Percentiles rank a stretch among this genome's conserved stretches.
phyloP scores from a whole-genome alignment of 2,329 filamentous ascomycete species.

The Colletotrichum liriopes region DNA sequence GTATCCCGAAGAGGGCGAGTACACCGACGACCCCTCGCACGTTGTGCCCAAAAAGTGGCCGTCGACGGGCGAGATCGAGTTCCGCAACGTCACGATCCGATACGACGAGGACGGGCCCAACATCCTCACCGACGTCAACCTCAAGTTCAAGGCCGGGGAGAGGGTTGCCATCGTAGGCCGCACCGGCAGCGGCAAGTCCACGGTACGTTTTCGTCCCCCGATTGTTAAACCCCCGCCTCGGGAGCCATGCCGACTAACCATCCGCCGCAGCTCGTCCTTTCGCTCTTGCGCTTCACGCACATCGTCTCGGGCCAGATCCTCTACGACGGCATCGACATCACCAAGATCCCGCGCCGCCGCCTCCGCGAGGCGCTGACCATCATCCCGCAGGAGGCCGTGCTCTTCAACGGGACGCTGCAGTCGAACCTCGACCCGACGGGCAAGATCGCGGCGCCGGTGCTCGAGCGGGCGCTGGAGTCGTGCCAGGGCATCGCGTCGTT shows the following conservation, averaged over 20 bases:
- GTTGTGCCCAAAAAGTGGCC: constrained; percentile 63
- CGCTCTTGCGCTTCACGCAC: constrained; percentile 69
- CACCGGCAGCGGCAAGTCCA: constrained; percentile 88
- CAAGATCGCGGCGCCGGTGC: constrained; percentile 65
- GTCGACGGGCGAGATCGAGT: constrained; percentile 63
- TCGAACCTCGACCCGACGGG: constrained; percentile 77
- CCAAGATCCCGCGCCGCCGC: constrained; percentile 63
- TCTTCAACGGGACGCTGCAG: constrained; percentile 68
- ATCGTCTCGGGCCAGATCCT: constrained; percentile 67
- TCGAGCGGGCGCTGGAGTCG: constrained; percentile 73
- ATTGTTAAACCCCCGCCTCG: too few species aligned
- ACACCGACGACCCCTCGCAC: constrained; percentile 56
- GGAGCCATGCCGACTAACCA: background rate
- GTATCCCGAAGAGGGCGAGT: constrained; percentile 57
- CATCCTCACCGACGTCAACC: constrained; percentile 66
- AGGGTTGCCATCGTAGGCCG: constrained; percentile 86
- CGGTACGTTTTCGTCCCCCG: constrained; percentile 62
- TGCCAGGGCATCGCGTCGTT: constrained; percentile 73
- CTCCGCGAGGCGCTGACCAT: constrained; percentile 70
- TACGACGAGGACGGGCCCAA: constrained; percentile 63
- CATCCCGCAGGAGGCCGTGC: constrained; percentile 72
- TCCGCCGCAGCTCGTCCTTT: constrained; percentile 59
- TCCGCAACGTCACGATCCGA: constrained; percentile 66
- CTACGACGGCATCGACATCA: constrained; percentile 71
- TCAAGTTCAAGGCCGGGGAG: constrained; percentile 75